Base-by-base conservation (phyloP, 1,284 basidiomycete genomes). In the Malassezia furfur region DNA sequence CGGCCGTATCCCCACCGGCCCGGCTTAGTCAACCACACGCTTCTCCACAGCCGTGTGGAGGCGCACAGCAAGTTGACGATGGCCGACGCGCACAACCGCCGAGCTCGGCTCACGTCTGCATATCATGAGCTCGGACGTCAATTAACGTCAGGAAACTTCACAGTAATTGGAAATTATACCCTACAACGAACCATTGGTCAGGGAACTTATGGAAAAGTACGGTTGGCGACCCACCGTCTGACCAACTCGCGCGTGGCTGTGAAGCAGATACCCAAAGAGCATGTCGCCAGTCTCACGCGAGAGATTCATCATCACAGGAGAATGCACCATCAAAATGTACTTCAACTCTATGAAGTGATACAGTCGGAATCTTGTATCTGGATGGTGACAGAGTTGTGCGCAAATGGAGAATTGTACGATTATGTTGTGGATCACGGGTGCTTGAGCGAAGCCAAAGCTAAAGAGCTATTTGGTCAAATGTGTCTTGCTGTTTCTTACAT, bases 251-350 rank as follows among this genome's bases (percentile, higher is more conserved):
- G 59, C 15, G 61, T 96, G 61, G 93, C 93, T 49, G 87, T 98
- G 78, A 98, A 98, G 78, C 91, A 96, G 77, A 90, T 98, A 60
- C 90, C 93, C 35, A 96, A 96, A 77, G 89, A 47, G 80, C 89
- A 25, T 38, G 73, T 59, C 48, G 75, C 62, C 82, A 88, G 44
- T 47, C 81, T 98, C 47, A 98, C 91, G 12, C 83, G 94, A 61
- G 94, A 98, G 78, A 93, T 98, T 56, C 93, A 98, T 72, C 93
- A 98, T 71, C 94, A 98, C 77, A 86, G 94, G 31, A 85, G 90
- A 46, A 82, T 98, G 8, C 93, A 96, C 72, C 93, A 98, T 70
- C 89, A 89, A 0, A 83, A 96, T 72, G 83, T 96, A 69, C 87
- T 90, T 31, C 90, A 96, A 74, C 85, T 98, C 72, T 96, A 87